Evolutionary conservation across 2,329 filamentous ascomycete species (phyloP).

Genomic region (Daldinia sp.): DNA sequence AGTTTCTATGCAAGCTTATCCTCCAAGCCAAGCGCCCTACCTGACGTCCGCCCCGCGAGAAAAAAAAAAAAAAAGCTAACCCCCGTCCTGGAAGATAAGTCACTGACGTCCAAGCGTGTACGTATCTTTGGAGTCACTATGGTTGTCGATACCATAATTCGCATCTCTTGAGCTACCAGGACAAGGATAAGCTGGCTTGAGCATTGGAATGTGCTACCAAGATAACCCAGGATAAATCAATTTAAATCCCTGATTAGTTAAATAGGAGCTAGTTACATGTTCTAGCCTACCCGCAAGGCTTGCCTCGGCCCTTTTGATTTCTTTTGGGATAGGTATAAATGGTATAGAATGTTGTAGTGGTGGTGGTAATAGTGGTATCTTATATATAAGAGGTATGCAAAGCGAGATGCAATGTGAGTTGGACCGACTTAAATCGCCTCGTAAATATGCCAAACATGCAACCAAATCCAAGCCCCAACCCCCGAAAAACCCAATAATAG

Average conservation of each 20-base stretch:
- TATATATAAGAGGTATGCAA: slow-evolving; percentile 21
- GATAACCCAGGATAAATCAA: slow-evolving; percentile 18
- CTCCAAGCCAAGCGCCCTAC: slow-evolving; percentile 16
- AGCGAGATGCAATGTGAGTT: slow-evolving; percentile 19
- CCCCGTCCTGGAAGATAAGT: slow-evolving; percentile 27
- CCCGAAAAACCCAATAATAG: slow-evolving; percentile 12
- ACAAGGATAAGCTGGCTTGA: slow-evolving; percentile 22
- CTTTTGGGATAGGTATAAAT: slow-evolving; percentile 10
- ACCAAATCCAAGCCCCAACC: slow-evolving; percentile 3
- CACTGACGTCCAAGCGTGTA: background rate
- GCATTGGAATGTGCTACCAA: background rate
- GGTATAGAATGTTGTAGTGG: slow-evolving; percentile 18
- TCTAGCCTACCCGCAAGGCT: slow-evolving; percentile 1
- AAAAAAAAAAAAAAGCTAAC: too few species aligned
- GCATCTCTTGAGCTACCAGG: background rate
- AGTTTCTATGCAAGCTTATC: slow-evolving; percentile 18
- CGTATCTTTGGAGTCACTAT: slow-evolving; percentile 2
- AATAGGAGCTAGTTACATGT: slow-evolving; percentile 20
- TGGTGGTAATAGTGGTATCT: slow-evolving; percentile 1
- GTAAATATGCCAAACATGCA: slow-evolving; percentile 12
- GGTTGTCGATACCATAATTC: background rate
- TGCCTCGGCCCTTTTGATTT: slow-evolving; percentile 11
- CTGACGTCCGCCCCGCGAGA: slow-evolving; percentile 18
- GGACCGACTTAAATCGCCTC: slow-evolving; percentile 27
- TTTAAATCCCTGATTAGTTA: slow-evolving; percentile 32